These are phyloP conservation scores for Silybum marianum DNA, from an alignment of 129 eudicot species.

Conservation along the genomic window DNA sequence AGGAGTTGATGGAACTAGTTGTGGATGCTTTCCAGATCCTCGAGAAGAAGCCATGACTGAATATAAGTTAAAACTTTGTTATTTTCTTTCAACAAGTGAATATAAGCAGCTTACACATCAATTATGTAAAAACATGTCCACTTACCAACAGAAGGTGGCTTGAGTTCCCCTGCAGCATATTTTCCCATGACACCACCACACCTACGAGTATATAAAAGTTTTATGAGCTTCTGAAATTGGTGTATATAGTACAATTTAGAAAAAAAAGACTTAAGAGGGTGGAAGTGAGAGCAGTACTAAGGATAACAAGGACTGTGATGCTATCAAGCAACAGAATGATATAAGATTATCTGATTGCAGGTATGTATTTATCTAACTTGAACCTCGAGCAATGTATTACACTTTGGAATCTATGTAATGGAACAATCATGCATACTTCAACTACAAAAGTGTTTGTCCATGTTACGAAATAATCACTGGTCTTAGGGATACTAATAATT, in stretches of 20 bases:
- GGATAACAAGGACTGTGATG: background rate
- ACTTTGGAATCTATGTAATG: background rate
- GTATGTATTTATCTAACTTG: background rate
- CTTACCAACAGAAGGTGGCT: slow-evolving; percentile 87
- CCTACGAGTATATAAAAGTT: slow-evolving; percentile 40
- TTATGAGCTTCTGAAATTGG: slow-evolving; percentile 14
- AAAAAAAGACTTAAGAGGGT: background rate
- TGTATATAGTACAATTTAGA: background rate
- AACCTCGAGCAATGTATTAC: background rate
- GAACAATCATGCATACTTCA: background rate
- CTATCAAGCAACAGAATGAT: background rate
- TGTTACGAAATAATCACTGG: background rate
- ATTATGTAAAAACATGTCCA: background rate
- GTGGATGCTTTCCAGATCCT: slow-evolving; percentile 98
- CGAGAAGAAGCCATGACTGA: slow-evolving; percentile 69
- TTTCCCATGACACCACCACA: slow-evolving; percentile 99
- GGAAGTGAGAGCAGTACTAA: background rate
- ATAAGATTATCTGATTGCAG: background rate
- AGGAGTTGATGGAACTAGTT: slow-evolving; percentile 88
- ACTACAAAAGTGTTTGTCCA: background rate
- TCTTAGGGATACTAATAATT: background rate
- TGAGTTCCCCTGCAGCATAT: slow-evolving; percentile 95
- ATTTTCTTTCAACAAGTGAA: slow-evolving; percentile 2
- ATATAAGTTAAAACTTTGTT: background rate
- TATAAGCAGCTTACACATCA: background rate